These are phyloP conservation scores for Quercus lobata DNA, from an alignment of 331 rosid species.

Conservation along the genomic window DNA sequence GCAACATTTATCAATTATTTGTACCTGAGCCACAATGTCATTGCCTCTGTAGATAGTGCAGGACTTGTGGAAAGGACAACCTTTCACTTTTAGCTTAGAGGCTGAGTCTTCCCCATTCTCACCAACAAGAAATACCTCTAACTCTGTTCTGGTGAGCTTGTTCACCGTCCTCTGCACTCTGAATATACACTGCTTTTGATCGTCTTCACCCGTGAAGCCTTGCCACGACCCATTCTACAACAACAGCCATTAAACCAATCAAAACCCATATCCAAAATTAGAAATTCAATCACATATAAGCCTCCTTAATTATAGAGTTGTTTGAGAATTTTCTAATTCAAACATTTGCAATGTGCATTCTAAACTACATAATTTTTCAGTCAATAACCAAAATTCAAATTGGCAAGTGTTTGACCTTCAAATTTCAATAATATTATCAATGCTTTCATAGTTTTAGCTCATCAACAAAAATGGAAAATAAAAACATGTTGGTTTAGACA, in stretches of 20 bases:
- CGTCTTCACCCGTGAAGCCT: conserved; percentile 45
- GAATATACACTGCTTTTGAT: conserved; percentile 36
- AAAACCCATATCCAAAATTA: neutral
- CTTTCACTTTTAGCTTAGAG: conserved; percentile 51
- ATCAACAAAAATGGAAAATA: too few relatives aligned
- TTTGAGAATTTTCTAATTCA: too few relatives aligned
- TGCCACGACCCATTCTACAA: conserved; percentile 70
- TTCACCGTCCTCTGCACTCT: conserved; percentile 49
- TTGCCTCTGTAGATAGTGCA: conserved; percentile 56
- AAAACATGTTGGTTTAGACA: too few relatives aligned
- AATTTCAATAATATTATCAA: too few relatives aligned
- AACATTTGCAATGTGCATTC: too few relatives aligned
- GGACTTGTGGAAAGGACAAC: conserved; percentile 63
- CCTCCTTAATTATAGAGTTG: too few relatives aligned
- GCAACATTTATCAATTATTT: neutral
- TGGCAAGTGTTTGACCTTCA: too few relatives aligned
- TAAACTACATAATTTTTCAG: too few relatives aligned
- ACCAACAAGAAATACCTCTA: conserved; percentile 46
- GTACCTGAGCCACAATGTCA: conserved; percentile 78
- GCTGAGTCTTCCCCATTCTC: conserved; percentile 24
- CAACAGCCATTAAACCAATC: neutral
- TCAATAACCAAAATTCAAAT: too few relatives aligned
- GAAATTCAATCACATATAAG: neutral
- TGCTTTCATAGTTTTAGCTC: too few relatives aligned
- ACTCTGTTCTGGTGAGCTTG: conserved; percentile 49